These are phyloP conservation scores for Cryptosporidium tyzzeri DNA, from an alignment of 169 alveolate species.

Conservation along the genomic window DNA sequence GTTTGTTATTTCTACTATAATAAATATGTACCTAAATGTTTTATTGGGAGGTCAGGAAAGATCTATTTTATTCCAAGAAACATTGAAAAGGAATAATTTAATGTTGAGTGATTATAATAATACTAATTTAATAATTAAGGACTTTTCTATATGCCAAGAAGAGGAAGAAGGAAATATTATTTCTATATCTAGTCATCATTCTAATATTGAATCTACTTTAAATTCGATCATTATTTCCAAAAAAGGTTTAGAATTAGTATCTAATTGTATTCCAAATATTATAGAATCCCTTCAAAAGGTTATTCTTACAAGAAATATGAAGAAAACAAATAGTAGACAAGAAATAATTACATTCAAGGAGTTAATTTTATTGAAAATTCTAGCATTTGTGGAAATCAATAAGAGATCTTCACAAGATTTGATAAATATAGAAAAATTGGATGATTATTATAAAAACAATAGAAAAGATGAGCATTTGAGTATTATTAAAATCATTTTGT, in stretches of 20 bases:
- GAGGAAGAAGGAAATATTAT: background rate
- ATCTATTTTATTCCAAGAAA: background rate
- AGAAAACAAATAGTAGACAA: background rate
- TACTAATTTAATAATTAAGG: background rate
- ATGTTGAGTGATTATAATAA: background rate
- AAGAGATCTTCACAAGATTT: background rate
- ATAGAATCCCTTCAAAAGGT: conserved; percentile 30
- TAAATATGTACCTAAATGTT: conserved; percentile 21
- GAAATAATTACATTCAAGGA: conserved; percentile 39
- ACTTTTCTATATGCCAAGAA: background rate
- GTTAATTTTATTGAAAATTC: conserved; percentile 11
- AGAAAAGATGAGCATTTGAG: background rate
- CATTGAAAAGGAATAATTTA: background rate
- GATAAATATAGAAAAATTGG: too few relatives aligned
- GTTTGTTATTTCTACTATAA: conserved; percentile 16
- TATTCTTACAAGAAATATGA: background rate
- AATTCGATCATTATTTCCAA: background rate
- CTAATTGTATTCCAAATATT: conserved; percentile 11
- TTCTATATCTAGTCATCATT: background rate
- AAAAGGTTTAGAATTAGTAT: conserved; percentile 2
- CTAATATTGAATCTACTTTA: too few relatives aligned
- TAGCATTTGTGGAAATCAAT: conserved; percentile 29
- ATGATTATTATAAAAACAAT: too few relatives aligned
- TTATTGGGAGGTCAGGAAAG: conserved; percentile 52
- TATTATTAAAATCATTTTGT: conserved; percentile 17